Percentiles rank a stretch among this genome's conserved stretches.
These are phyloP conservation scores for Trichosporon coremiiforme DNA, from an alignment of 1,284 basidiomycete species.

Conservation along the genomic window DNA sequence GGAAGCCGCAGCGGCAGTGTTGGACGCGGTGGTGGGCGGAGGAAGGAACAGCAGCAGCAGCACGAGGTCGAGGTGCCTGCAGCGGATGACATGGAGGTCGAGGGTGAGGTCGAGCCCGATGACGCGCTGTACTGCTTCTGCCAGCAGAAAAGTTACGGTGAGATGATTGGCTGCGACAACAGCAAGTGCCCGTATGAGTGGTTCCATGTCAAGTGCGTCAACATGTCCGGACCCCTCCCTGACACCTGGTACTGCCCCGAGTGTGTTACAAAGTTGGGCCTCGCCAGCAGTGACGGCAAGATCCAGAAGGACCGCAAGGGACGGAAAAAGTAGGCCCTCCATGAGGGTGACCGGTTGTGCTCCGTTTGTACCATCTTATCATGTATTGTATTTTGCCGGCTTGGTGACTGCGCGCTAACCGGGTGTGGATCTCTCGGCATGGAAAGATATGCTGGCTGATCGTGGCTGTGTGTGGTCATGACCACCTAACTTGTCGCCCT, in stretches of 20 bases:
- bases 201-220: slow-evolving; percentile 85
- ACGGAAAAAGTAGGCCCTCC: slow-evolving; percentile 35
- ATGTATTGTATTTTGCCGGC: slow-evolving; percentile 14
- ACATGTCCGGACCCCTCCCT: slow-evolving; percentile 67
- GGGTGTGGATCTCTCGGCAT: too few relatives aligned
- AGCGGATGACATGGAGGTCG: slow-evolving; percentile 33
- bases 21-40: slow-evolving; percentile 23
- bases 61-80: slow-evolving; percentile 35
- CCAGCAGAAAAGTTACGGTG: slow-evolving; percentile 80
- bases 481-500: too few relatives aligned
- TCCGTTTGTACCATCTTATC: not conserved
- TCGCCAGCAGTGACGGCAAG: slow-evolving; percentile 42
- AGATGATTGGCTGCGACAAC: slow-evolving; percentile 95
- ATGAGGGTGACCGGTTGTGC: not conserved
- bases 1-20: slow-evolving; percentile 14
- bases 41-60: slow-evolving; percentile 33
- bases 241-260: slow-evolving; percentile 81
- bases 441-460: too few relatives aligned
- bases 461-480: too few relatives aligned
- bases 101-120: slow-evolving; percentile 45
- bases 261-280: slow-evolving; percentile 45
- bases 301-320: slow-evolving; percentile 40
- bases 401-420: not conserved
- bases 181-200: slow-evolving; percentile 81
- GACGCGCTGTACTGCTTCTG: slow-evolving; percentile 84